These are phyloP conservation scores for Lodderomyces parapsilosis DNA, from an alignment of 1,139 yeast species.

Conservation along the genomic window DNA sequence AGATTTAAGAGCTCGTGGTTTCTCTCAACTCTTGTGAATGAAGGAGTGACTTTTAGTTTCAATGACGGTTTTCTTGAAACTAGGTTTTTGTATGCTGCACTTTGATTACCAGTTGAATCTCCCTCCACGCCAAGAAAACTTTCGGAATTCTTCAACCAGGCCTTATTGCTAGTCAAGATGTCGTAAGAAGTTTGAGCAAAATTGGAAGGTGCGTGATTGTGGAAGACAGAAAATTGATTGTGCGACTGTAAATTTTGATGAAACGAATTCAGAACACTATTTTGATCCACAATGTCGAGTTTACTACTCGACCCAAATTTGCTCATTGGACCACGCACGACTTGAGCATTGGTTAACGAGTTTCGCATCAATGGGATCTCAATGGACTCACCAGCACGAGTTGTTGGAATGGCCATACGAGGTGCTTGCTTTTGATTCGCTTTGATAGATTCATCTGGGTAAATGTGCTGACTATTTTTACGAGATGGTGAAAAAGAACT, in stretches of 20 bases:
- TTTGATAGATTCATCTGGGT: conserved; percentile 17
- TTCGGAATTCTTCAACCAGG: background rate
- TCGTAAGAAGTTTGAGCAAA: conserved; percentile 5
- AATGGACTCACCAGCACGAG: conserved; percentile 73
- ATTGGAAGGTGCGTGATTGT: conserved; percentile 2
- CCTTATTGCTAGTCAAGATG: background rate
- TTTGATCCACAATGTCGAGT: conserved; percentile 3
- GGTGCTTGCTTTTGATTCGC: conserved; percentile 63
- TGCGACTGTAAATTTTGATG: background rate
- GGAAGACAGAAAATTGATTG: background rate
- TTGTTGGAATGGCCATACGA: conserved; percentile 79
- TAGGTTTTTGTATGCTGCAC: conserved; percentile 20
- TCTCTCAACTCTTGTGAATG: background rate
- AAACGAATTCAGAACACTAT: background rate
- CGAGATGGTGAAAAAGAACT: conserved; percentile 7
- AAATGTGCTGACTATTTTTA: conserved; percentile 9
- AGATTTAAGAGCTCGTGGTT: background rate
- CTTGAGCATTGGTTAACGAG: conserved; percentile 18
- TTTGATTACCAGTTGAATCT: background rate
- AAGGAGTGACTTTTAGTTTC: conserved; percentile 15
- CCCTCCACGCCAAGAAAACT: background rate
- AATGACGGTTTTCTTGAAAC: conserved; percentile 19
- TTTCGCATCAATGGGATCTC: conserved; percentile 59
- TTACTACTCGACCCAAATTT: conserved; percentile 9
- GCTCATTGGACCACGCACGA: conserved; percentile 7